These are phyloP conservation scores for Chromosphaera perkinsii DNA, from an alignment of 208 protist genomes.

Conservation along the genomic window DNA sequence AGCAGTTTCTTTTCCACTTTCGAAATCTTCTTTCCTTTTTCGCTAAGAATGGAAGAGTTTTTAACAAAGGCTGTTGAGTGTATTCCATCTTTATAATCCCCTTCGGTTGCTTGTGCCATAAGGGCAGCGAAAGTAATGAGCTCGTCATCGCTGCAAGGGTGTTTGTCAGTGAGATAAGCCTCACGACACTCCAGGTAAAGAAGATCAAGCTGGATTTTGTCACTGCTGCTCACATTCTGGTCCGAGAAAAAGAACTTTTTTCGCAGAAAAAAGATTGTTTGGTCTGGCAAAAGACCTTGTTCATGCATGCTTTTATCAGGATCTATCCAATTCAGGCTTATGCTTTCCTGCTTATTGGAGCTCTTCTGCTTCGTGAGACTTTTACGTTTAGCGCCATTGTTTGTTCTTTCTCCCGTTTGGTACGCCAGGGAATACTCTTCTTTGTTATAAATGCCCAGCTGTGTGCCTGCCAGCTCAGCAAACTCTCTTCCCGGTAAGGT, in stretches of 20 bases:
- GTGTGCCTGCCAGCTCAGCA: conserved; percentile 36
- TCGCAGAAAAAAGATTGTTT: conserved; percentile 47
- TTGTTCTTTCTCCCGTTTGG: too few species aligned
- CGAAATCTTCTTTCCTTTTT: too few species aligned
- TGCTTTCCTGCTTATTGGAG: too few species aligned
- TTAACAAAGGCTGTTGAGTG: too few species aligned
- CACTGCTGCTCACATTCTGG: conserved; percentile 53
- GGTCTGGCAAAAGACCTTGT: conserved; percentile 50
- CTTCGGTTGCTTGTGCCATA: conserved; percentile 39
- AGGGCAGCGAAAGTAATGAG: conserved; percentile 47
- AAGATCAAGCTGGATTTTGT: conserved; percentile 64
- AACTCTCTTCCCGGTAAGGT: conserved; percentile 31
- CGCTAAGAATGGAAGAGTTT: too few species aligned
- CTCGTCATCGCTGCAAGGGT: conserved; percentile 56
- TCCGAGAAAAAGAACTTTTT: conserved; percentile 66
- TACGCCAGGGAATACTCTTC: conserved; percentile 64
- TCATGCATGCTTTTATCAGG: conserved; percentile 45
- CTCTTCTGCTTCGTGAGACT: too few species aligned
- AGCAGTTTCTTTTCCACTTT: conserved; percentile 56
- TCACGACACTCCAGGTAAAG: conserved; percentile 54
- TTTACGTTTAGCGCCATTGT: too few species aligned
- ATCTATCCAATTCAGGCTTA: too few species aligned
- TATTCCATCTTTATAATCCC: conserved; percentile 45
- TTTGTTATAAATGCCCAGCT: conserved; percentile 54
- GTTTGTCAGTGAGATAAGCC: conserved; percentile 49